Conservation (phyloP, 73 alveolate genomes). For the Symbiodinium natans region DNA sequence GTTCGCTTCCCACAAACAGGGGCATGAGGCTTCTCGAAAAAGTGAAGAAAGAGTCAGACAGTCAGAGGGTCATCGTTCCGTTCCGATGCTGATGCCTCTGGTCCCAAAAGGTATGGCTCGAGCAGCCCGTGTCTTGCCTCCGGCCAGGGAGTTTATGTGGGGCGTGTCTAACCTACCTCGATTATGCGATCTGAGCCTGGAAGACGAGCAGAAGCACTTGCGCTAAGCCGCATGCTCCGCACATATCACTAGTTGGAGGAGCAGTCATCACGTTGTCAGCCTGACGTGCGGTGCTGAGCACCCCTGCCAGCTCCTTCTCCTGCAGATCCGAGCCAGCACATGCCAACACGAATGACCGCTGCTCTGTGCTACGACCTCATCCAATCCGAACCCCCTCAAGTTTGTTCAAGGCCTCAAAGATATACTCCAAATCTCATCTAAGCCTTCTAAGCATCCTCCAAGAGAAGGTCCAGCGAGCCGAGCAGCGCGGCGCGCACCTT, state of each 20-base stretch:
- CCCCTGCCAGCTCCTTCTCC: conserved; percentile 10
- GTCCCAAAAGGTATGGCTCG: conserved; percentile 73
- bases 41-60: background rate
- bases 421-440: too few species aligned
- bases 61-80: background rate
- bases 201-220: too few species aligned
- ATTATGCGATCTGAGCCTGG: too few species aligned
- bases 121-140: conserved; percentile 38
- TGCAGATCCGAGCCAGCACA: background rate
- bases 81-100: background rate
- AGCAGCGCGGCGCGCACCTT: conserved; percentile 29
- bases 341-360: background rate
- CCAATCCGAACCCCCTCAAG: too few species aligned
- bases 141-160: background rate
- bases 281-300: conserved; percentile 2
- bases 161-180: too few species aligned
- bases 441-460: background rate
- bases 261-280: background rate
- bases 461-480: conserved; percentile 45
- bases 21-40: background rate
- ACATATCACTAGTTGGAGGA: too few species aligned
- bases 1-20: background rate
- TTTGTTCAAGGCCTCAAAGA: too few species aligned
- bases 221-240: background rate
- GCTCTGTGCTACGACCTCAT: too few species aligned